Conservation (phyloP, 202 grass and related monocot species). For the Dendrocalamus latiflorus region DNA sequence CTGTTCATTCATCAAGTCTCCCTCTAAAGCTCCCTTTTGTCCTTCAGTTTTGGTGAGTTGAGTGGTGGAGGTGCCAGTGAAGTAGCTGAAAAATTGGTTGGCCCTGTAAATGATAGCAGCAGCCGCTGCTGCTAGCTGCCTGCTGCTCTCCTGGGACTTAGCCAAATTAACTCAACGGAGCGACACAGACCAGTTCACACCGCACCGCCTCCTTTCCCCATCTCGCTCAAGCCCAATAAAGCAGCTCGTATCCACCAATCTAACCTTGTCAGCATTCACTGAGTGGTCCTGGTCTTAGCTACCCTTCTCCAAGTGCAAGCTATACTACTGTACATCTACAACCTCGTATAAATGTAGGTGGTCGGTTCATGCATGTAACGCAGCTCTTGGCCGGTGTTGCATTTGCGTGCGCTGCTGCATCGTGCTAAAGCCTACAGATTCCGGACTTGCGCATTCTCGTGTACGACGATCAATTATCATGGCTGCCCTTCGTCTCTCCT, state of each 20-base stretch:
- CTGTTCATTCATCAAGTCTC: neutral
- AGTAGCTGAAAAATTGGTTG: neutral
- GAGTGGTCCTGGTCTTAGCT: neutral
- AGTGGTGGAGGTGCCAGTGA: neutral
- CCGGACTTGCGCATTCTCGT: too few relatives aligned
- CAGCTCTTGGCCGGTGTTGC: too few relatives aligned
- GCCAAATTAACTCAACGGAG: neutral
- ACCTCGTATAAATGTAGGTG: too few relatives aligned
- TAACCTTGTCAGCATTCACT: neutral
- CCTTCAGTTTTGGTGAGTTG: neutral
- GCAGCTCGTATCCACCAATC: neutral
- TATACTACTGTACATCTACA: too few relatives aligned
- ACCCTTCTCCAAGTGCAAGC: neutral
- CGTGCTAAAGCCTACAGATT: too few relatives aligned
- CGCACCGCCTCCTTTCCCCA: neutral
- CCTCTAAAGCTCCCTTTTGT: neutral
- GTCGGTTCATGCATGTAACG: too few relatives aligned
- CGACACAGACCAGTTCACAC: neutral
- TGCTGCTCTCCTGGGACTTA: neutral
- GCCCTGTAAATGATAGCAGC: neutral
- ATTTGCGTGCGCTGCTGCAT: too few relatives aligned
- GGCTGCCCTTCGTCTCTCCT: too few relatives aligned
- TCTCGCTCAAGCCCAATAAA: neutral
- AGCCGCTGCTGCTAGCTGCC: neutral
- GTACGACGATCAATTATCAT: too few relatives aligned